Evolutionary conservation across 139 green algal genomes (phyloP).

Genomic region (Chlorella sp.): DNA sequence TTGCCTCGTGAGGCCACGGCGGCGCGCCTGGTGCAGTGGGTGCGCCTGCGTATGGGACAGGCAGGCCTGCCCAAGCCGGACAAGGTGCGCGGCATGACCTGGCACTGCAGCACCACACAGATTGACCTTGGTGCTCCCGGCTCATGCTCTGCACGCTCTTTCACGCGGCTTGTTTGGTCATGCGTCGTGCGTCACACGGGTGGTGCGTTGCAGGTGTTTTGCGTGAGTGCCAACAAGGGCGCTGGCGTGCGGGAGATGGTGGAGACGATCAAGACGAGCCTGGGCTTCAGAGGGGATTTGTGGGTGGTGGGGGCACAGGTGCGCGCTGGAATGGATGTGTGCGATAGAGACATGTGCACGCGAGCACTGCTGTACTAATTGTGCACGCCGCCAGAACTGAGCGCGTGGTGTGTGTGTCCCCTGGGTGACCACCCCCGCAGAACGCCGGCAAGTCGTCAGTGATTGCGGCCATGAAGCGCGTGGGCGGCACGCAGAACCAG

Average conservation of each 20-base stretch:
- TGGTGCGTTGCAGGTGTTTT: conserved; percentile 38
- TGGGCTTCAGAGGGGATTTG: conserved; percentile 72
- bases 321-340: too few relatives aligned
- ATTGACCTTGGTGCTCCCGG: too few relatives aligned
- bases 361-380: too few relatives aligned
- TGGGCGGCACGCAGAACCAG: conserved; percentile 36
- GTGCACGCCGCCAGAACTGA: too few relatives aligned
- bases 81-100: too few relatives aligned
- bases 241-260: conserved; percentile 33
- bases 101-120: too few relatives aligned
- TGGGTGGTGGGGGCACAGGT: conserved; percentile 88
- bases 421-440: too few relatives aligned
- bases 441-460: conserved; percentile 90
- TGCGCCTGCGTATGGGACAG: conserved; percentile 41
- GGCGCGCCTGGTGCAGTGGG: conserved; percentile 52
- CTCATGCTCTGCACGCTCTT: too few relatives aligned
- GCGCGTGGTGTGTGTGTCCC: too few relatives aligned
- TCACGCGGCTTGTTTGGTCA: too few relatives aligned
- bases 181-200: too few relatives aligned
- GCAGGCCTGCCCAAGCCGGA: conserved; percentile 41
- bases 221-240: conserved; percentile 36
- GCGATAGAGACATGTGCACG: too few relatives aligned
- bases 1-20: conserved; percentile 57
- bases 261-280: conserved; percentile 13
- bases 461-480: conserved; percentile 83